Evolutionary conservation across 2,329 filamentous ascomycete species (phyloP), one percentile per base, ranked within the genome.

Genomic region (Trichoderma pleuroti): DNA sequence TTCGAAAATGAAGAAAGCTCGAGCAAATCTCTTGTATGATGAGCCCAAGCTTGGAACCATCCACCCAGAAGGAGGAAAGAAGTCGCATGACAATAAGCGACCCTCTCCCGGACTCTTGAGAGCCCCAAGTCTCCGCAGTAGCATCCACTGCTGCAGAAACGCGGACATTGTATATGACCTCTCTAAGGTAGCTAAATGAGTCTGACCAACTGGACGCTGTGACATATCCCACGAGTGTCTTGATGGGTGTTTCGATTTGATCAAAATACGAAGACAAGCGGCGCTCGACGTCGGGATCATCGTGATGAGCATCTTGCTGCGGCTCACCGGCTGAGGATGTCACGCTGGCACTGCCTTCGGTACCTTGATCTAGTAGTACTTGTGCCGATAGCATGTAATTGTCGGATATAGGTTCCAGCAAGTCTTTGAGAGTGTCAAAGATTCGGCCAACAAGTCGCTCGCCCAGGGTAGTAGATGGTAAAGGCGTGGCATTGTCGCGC

Each of bases 21-120:
- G 88, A 88, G 77, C 88, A 90, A 46, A 92, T 82, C 78, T 92
- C 90, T 74, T 91, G 88, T 46, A 92, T 86, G 66, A 92, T 77
- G 24, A 87, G 78, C 49, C 87, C 86, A 16, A 92, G 82, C 79
- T 90, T 91, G 59, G 84, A 82, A 52, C 83, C 84, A 75, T 91
- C 89, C 24, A 91, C 86, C 87, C 88, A 91, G 74, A 90, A 87
- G 76, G 86, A 90, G 18, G 88, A 86, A 30, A 91, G 81, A 39
- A 91, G 82, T 46, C 88, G 85, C 61, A 92, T 78, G 12, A 87
- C 82, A 21, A 88, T 83, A 14, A 91, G 81, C 2, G 86, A 83
- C 28, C 79, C 75, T 71, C 80, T 82, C 72, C 89, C 87, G n/a
- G 86, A 84, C 67, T 88, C 86, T 14, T 81, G 76, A 1, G 78